Evolutionary conservation across 345 rosid genomes (phyloP), one percentile per base, ranked within the genome.

Genomic region (Syzygium aqueum): DNA sequence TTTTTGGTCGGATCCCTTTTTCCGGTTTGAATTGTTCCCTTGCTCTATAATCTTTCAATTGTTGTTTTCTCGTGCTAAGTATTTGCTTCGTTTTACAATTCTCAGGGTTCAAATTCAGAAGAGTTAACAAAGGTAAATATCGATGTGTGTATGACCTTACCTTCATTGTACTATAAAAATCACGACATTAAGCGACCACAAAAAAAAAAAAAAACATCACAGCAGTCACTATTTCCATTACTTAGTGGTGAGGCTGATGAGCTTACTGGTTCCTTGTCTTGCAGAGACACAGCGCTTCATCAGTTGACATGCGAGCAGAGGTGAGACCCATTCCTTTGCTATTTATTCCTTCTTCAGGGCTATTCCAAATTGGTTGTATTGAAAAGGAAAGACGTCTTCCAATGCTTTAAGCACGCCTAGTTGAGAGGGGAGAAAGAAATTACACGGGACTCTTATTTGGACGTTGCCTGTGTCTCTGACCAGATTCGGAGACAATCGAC

Each of bases 401-500:
- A 37, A 19, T 73, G 46, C 80, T 73, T 1, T 19, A 73, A 73
- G 80, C 10, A 11, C 12, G 25, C 37, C 80, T 73, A 5, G 49
- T 73, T 73, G 49, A 25, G 80, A 73, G 49, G 80, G 80, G 80
- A 73, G 80, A 37, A 73, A 37, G 80, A 67, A 67, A 19, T 73
- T 73, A 73, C 80, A 5, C 61, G 13, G 87, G 73, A 25, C 54
- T 28, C 56, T 51, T 85, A 46, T 40, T 61, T 30, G 67, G 53
- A 30, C 37, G 51, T 46, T 27, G 40, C 82, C 27, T 19, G 14
- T 73, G 49, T 37, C 6, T 1, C 16, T 37, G 88, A 27, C 88
- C 95, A 96, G 99, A 96, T 98, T 84, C 89, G 99, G 90, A 92
- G 99, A 88, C 99, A 98, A 65, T 98, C 99, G 8, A 95, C 97